A percentile compares a stretch with the other conserved stretches of the same genome.
Conservation (phyloP, 306 rosid species). For the Vigna mungo region DNA sequence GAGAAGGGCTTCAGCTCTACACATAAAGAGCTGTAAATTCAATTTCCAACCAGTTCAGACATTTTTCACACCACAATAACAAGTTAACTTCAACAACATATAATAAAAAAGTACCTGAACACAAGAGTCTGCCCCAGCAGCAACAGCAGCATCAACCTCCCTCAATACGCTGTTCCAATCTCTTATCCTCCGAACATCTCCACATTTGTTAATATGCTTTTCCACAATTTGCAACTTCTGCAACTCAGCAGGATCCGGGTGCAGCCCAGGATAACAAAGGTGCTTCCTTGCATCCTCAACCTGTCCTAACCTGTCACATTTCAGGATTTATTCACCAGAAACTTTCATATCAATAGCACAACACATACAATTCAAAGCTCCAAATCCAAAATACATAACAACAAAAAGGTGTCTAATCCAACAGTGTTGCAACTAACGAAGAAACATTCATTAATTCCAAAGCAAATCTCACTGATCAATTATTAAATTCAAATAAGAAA, state of each 20-base stretch:
- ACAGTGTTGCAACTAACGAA: not conserved
- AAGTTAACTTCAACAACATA: constrained; percentile 11
- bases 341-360: not conserved
- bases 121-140: constrained; percentile 71
- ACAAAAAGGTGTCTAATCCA: not conserved
- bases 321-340: not conserved
- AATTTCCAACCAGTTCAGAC: constrained; percentile 58
- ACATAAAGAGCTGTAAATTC: constrained; percentile 74
- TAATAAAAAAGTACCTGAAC: constrained; percentile 55
- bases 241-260: constrained; percentile 57
- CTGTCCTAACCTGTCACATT: constrained; percentile 67
- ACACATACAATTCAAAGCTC: constrained; percentile 22
- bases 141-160: constrained; percentile 70
- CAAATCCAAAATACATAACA: constrained; percentile 20
- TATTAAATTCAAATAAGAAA: not conserved
- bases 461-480: constrained; percentile 14
- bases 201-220: constrained; percentile 69
- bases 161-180: constrained; percentile 74
- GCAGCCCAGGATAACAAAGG: constrained; percentile 58
- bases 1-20: constrained; percentile 83
- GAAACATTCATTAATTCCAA: not conserved
- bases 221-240: constrained; percentile 67
- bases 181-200: constrained; percentile 63
- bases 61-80: constrained; percentile 16
- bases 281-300: constrained; percentile 78